Base-by-base conservation (phyloP, 1,284 basidiomycete species). In the Ceratobasidium sp. region DNA sequence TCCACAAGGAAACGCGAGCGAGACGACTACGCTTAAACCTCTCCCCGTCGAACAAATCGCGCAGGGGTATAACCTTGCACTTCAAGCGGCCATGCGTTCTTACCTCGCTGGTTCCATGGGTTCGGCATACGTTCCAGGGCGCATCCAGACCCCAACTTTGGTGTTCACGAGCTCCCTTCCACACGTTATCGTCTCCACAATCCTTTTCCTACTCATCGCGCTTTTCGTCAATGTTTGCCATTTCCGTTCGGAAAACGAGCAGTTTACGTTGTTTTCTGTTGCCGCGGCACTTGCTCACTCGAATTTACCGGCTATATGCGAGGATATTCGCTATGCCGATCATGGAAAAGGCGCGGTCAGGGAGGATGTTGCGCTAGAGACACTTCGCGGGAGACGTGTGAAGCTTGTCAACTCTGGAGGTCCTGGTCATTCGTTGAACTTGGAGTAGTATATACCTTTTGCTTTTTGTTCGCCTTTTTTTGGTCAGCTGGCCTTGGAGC, bases 161-260 rank as follows among this genome's bases (percentile, higher is more conserved):
- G 67, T 59, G 8, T 71, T 71, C 16, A 71, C 67, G 9, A 71
- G 67, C 32, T 71, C 67, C 1, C 45, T 71, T 3, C 67, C 67
- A 3, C 67, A 71, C 32, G 57, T 71, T 30, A 50, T 71, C 12
- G 45, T 36, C 26, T 71, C 67, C 14, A 71, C 67, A 2, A 39
- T 59, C 28, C 67, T 71, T 1, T 71, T 71, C 43, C 43, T n/a
- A 16, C 59, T 59, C 18, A 45, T 45, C 10, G 34, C 67, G 26
- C n/a, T 71, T 10, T 71, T 71, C 34, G 58, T 71, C 55, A 71
- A 59, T 23, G 1, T 39, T 2, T 71, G 67, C 21, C 34, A 71
- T 34, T 34, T 71, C 41, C 50, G 67, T 4, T 58, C 53, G 23
- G 43, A 71, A 2, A 50, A 43, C 18, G 67, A 71, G 41, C 67